Percentiles rank a stretch among this genome's conserved stretches.
Conservation (phyloP, 129 eudicot genomes). For the Smallanthus sonchifolius region DNA sequence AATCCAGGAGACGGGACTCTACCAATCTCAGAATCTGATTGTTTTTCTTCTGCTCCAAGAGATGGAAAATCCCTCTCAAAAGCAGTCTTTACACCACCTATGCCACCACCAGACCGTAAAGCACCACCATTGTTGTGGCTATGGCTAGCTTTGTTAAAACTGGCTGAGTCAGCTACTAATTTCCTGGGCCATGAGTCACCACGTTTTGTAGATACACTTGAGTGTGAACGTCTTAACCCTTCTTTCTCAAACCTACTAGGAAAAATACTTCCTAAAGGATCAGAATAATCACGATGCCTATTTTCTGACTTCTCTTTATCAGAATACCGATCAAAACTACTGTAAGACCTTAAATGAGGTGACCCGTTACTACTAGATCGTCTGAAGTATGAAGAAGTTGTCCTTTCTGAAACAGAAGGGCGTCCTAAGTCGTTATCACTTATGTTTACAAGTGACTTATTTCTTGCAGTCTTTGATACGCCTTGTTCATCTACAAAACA, state of each 20-base stretch:
- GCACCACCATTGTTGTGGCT: constrained; percentile 39
- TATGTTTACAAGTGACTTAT: constrained; percentile 43
- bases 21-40: constrained; percentile 44
- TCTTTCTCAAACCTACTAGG: constrained; percentile 66
- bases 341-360: constrained; percentile 47
- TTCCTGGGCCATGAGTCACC: constrained; percentile 65
- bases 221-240: constrained; percentile 77
- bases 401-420: constrained; percentile 51
- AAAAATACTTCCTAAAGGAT: constrained; percentile 44
- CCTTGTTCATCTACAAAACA: constrained; percentile 52
- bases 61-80: constrained; percentile 85
- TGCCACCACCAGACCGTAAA: constrained; percentile 28
- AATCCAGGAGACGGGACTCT: constrained; percentile 86
- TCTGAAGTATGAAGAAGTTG: constrained; percentile 62
- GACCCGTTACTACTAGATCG: constrained; percentile 77
- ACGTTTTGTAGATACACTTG: constrained; percentile 54
- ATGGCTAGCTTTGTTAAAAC: constrained; percentile 34
- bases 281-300: constrained; percentile 54
- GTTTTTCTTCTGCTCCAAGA: constrained; percentile 81
- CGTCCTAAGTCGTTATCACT: constrained; percentile 55
- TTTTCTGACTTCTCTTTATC: constrained; percentile 57
- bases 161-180: constrained; percentile 33
- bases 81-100: constrained; percentile 39
- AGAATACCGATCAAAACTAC: constrained; percentile 62
- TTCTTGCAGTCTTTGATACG: constrained; percentile 44